A percentile compares a stretch with the other conserved stretches of the same genome.
Evolutionary conservation across 2,329 filamentous ascomycete genomes (phyloP).

Genomic region (Monosporascus sp.): DNA sequence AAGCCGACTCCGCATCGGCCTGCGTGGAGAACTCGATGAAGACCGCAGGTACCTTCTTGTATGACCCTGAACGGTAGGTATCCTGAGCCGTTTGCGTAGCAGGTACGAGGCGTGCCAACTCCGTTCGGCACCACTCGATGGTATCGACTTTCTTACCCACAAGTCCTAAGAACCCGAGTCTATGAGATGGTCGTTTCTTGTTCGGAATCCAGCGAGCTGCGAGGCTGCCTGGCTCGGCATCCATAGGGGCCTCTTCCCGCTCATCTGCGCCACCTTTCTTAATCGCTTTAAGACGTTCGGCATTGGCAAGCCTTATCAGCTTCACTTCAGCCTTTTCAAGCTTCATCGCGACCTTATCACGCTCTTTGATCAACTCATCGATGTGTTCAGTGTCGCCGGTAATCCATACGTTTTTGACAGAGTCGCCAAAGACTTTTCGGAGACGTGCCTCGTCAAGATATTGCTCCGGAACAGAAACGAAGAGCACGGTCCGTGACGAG

Average conservation of each 20-base stretch:
- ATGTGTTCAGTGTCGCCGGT: slow-evolving; percentile 71
- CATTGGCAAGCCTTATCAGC: slow-evolving; percentile 74
- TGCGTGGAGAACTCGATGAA: slow-evolving; percentile 89
- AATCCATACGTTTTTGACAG: slow-evolving; percentile 82
- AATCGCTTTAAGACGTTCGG: slow-evolving; percentile 59
- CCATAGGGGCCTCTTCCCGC: slow-evolving; percentile 44
- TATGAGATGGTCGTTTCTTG: slow-evolving; percentile 73
- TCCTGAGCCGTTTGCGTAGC: slow-evolving; percentile 64
- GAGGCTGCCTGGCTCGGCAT: slow-evolving; percentile 63
- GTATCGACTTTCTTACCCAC: slow-evolving; percentile 89
- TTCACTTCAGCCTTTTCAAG: slow-evolving; percentile 84
- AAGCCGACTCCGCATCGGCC: slow-evolving; percentile 78
- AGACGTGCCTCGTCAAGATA: slow-evolving; percentile 76
- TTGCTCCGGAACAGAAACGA: slow-evolving; percentile 73
- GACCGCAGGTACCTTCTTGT: slow-evolving; percentile 65
- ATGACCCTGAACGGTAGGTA: slow-evolving; percentile 60
- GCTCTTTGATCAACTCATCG: slow-evolving; percentile 73
- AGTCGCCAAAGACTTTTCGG: slow-evolving; percentile 73
- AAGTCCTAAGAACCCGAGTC: slow-evolving; percentile 60
- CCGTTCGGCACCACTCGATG: slow-evolving; percentile 79
- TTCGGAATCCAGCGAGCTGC: slow-evolving; percentile 69
- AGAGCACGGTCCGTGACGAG: slow-evolving; percentile 85
- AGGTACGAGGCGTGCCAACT: slow-evolving; percentile 70
- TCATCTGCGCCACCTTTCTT: slow-evolving; percentile 53
- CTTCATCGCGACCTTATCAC: slow-evolving; percentile 73